A percentile compares a stretch with the other conserved stretches of the same genome.
phyloP scores from a whole-genome alignment of 2,329 filamentous ascomycete genomes.

The Alternaria sp. region DNA sequence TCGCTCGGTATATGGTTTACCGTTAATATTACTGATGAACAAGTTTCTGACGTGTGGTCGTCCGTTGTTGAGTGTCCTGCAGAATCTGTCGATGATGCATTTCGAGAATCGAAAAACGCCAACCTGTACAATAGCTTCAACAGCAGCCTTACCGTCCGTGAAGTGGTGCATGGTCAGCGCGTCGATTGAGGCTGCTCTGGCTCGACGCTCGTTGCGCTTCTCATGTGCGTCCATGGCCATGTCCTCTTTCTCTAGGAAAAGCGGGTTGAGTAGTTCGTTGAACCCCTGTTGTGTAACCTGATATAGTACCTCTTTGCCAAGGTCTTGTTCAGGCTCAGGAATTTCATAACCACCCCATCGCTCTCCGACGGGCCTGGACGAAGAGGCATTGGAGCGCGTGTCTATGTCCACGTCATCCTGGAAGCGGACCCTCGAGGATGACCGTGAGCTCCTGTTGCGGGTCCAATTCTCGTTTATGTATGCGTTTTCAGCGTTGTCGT shows the following conservation, averaged over 20 bases:
- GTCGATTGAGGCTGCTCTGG: slow-evolving; percentile 33
- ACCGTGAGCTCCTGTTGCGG: slow-evolving; percentile 63
- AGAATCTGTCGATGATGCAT: slow-evolving; percentile 34
- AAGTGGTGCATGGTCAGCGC: slow-evolving; percentile 25
- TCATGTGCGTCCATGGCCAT: slow-evolving; percentile 71
- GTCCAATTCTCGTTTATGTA: slow-evolving; percentile 25
- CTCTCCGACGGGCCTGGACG: slow-evolving; percentile 72
- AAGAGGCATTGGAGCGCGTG: slow-evolving; percentile 75
- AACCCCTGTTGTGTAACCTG: slow-evolving; percentile 91
- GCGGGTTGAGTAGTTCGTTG: slow-evolving; percentile 86
- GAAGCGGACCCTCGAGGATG: slow-evolving; percentile 82
- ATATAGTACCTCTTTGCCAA: slow-evolving; percentile 88
- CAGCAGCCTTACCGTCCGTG: slow-evolving; percentile 16
- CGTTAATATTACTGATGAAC: slow-evolving; percentile 16
- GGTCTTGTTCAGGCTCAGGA: slow-evolving; percentile 80
- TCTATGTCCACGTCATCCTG: slow-evolving; percentile 77
- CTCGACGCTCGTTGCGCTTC: slow-evolving; percentile 42
- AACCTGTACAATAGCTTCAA: slow-evolving; percentile 28
- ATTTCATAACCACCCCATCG: slow-evolving; percentile 82
- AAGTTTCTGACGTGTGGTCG: slow-evolving; percentile 11
- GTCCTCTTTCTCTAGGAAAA: slow-evolving; percentile 86
- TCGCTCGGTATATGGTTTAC: slow-evolving; percentile 8
- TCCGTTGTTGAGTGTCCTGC: slow-evolving; percentile 19
- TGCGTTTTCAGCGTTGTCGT: slow-evolving; percentile 15
- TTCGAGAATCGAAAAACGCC: slow-evolving; percentile 42